Base-by-base conservation (phyloP, 108 stramenopile genomes). In the Cyclotella kingstonii region DNA sequence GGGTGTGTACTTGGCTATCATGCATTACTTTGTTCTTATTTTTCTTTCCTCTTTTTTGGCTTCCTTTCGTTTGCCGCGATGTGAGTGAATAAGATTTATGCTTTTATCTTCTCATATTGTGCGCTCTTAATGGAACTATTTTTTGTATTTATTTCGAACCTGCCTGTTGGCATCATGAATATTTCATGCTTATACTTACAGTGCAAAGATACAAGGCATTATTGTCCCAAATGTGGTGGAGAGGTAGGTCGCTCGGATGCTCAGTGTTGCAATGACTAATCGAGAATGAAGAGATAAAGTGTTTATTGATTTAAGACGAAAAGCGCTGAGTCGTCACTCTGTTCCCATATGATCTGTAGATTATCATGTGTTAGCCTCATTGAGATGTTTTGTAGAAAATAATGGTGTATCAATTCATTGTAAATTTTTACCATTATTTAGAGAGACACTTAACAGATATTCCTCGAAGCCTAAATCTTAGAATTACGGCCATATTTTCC, bases 31-130 rank as follows among this genome's bases (percentile, higher is more conserved):
- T 46, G 2, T 46, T 46, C 23, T 22, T 46, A 18, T 46, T 46
- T 18, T 46, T 46, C 45, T 19, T 46, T 22, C 45, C 45, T 11
- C 45, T 46, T 18, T 46, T 46, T 22, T 46, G 45, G 45, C 45
- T 46, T 18, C 45, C 45, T 14, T 46, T 46, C 18, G 45, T 46
- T 14, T 46, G 45, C 18, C 1, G 9, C 1, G 45, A 46, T 19
- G 45, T 46, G 45, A 46, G 45, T 46, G 45, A 22, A 46, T n/a
- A n/a, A n/a, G n/a, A n/a, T n/a, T n/a, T n/a, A n/a, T n/a, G n/a
- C n/a, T n/a, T n/a, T n/a, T n/a, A n/a, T n/a, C n/a, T n/a, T n/a
- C n/a, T n/a, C n/a, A n/a, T n/a, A n/a, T n/a, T n/a, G n/a, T n/a
- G n/a, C n/a, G n/a, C n/a, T n/a, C 18, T 19, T 9, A 22, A 22